Percentiles rank a stretch among this genome's conserved stretches.
Conservation (phyloP, 1,284 basidiomycete genomes). For the Cystobasidium pallidum region DNA sequence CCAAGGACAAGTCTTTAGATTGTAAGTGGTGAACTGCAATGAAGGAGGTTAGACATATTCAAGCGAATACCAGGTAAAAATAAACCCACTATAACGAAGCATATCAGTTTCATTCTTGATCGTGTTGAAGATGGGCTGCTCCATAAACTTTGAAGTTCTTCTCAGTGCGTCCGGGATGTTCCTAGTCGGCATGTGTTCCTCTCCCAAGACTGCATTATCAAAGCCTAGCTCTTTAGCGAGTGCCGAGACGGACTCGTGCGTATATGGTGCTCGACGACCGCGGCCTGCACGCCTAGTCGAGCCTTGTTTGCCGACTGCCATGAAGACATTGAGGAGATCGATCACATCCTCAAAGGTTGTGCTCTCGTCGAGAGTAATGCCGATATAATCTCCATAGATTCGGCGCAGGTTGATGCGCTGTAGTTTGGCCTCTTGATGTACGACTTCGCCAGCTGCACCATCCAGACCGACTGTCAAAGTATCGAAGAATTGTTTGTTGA, state of each 20-base stretch:
- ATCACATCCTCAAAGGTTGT: slow-evolving; percentile 67
- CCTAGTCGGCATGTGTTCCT: slow-evolving; percentile 45
- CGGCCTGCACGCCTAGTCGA: slow-evolving; percentile 43
- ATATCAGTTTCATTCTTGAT: slow-evolving; percentile 98
- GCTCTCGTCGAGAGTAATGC: slow-evolving; percentile 91
- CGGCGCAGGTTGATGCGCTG: slow-evolving; percentile 81
- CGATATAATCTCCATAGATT: slow-evolving; percentile 76
- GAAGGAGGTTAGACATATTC: background rate
- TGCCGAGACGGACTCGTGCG: slow-evolving; percentile 56
- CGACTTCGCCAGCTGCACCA: slow-evolving; percentile 64
- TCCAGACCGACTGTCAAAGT: slow-evolving; percentile 79
- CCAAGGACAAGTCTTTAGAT: slow-evolving; percentile 90
- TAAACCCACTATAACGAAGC: slow-evolving; percentile 68
- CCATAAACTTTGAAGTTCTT: slow-evolving; percentile 76
- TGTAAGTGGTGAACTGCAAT: slow-evolving; percentile 75
- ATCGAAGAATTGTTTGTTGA: slow-evolving; percentile 76
- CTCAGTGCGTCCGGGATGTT: slow-evolving; percentile 65
- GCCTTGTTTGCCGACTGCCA: slow-evolving; percentile 57
- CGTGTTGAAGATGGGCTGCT: slow-evolving; percentile 82
- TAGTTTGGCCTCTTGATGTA: slow-evolving; percentile 72
- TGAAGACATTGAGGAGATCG: slow-evolving; percentile 80
- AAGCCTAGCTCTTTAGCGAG: slow-evolving; percentile 54
- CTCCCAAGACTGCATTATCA: slow-evolving; percentile 50
- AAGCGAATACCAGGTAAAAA: background rate
- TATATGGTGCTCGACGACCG: slow-evolving; percentile 46